Evolutionary conservation across 2,329 filamentous ascomycete species (phyloP).

Genomic region (Epicoccum nigrum): DNA sequence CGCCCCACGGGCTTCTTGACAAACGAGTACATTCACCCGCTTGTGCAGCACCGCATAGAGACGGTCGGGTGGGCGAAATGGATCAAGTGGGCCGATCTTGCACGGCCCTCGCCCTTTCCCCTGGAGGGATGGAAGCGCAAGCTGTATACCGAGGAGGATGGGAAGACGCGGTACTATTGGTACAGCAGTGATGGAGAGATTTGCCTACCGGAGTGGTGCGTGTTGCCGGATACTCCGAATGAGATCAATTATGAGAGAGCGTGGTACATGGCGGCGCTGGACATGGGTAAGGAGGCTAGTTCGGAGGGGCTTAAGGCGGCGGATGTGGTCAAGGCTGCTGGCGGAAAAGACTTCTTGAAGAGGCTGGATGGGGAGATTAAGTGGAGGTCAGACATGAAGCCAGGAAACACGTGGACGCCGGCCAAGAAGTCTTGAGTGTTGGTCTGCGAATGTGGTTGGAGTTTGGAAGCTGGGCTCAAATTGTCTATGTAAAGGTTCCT

Average conservation of each 20-base stretch:
- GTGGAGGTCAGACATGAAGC: not conserved
- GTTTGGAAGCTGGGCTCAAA: too few species aligned
- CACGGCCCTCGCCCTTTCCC: too few species aligned
- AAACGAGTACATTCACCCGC: conserved; percentile 59
- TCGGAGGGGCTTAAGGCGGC: not conserved
- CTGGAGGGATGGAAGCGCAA: not conserved
- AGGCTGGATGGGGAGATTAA: not conserved
- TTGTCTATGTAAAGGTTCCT: too few species aligned
- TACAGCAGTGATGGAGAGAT: not conserved
- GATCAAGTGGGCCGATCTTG: too few species aligned
- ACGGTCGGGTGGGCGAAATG: conserved; percentile 1
- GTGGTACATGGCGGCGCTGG: not conserved
- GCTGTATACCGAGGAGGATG: not conserved
- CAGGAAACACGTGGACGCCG: not conserved
- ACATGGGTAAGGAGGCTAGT: not conserved
- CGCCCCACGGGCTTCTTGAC: conserved; percentile 38
- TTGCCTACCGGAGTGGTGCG: conserved; percentile 2
- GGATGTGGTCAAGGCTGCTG: not conserved
- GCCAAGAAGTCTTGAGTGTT: not conserved
- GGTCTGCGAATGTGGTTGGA: too few species aligned
- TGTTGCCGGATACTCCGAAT: not conserved
- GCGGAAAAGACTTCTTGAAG: not conserved
- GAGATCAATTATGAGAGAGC: conserved; percentile 3
- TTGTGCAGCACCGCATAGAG: conserved; percentile 34
- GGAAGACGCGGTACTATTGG: not conserved